Evolutionary conservation across 768 basidiomycete genomes (phyloP).

Genomic region (Pulveroboletus sp.): DNA sequence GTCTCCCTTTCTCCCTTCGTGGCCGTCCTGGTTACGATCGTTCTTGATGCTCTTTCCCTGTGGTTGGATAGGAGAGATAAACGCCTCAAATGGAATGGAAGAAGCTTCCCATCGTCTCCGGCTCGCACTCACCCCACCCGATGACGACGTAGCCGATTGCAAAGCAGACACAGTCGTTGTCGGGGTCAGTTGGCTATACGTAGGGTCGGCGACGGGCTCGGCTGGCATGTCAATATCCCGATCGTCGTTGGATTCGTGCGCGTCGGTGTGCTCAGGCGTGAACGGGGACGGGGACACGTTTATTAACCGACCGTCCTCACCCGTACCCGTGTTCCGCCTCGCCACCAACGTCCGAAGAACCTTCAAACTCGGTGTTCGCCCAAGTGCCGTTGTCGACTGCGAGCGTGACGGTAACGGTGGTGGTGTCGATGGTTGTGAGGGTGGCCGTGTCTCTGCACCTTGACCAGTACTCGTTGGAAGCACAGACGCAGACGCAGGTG

Average conservation of each 20-base stretch:
- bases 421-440: not conserved
- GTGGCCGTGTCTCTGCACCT: not conserved
- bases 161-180: not conserved
- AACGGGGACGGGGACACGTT: not conserved
- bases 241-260: not conserved
- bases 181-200: not conserved
- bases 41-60: not conserved
- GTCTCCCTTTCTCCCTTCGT: not conserved
- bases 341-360: constrained; percentile 13
- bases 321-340: constrained; percentile 2
- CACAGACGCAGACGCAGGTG: not conserved
- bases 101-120: not conserved
- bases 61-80: constrained; percentile 17
- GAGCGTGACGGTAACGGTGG: not conserved
- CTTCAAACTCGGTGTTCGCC: constrained; percentile 14
- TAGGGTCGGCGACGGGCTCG: not conserved
- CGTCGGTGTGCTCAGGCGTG: not conserved
- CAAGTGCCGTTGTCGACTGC: not conserved
- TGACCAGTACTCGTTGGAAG: not conserved
- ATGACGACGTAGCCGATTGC: not conserved
- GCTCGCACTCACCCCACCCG: not conserved
- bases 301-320: not conserved
- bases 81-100: constrained; percentile 15
- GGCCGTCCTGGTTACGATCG: not conserved
- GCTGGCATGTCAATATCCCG: not conserved